Evolutionary conservation across 1,284 basidiomycete genomes (phyloP), one percentile per base, ranked within the genome.

Genomic region (Porogramme epimiltina): DNA sequence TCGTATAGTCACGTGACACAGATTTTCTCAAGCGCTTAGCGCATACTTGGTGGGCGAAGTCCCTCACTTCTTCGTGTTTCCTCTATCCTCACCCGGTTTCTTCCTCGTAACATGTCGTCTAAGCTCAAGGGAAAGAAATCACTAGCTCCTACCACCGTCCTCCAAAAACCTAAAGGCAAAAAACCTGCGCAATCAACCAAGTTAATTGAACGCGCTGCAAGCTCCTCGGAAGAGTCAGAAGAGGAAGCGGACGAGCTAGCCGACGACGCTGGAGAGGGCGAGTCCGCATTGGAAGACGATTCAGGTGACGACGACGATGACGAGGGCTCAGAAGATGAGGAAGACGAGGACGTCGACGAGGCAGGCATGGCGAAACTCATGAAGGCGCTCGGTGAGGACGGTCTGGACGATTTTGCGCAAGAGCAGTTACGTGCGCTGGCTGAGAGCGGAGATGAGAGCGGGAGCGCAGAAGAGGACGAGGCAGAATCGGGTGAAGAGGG

Each of bases 361-460:
- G 80, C 82, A 61, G 84, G 82, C 16, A 81, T 85, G 81, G 71
- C 76, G 64, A 76, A 81, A 49, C 73, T 89, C 33, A 82, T 88
- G 78, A 77, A 82, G 47, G 77, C 84, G 8, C 72, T 90, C 19
- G 84, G 84, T 3, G 82, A 87, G 4, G 83, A 88, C 52, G 84
- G 80, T 0, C 67, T 87, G 49, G 82, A 87, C 59, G 86, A 87
- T 9, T 77, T 81, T 63, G 83, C 78, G 38, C 73, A 73, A 44
- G 76, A 75, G 22, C 80, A 85, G 61, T 67, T 86, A 43, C 63
- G 67, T 39, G 65, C 70, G 20, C 59, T 80, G 36, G 64, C 61
- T 5, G 78, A 71, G 11, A 66, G 66, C 9, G 71, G 68, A 0
- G 73, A 72, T 11, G 73, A 66, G 3, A 69, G 71, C 3, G 69